Evolutionary conservation across 2,329 filamentous ascomycete species (phyloP).

Genomic region (Microdochium nivale): DNA sequence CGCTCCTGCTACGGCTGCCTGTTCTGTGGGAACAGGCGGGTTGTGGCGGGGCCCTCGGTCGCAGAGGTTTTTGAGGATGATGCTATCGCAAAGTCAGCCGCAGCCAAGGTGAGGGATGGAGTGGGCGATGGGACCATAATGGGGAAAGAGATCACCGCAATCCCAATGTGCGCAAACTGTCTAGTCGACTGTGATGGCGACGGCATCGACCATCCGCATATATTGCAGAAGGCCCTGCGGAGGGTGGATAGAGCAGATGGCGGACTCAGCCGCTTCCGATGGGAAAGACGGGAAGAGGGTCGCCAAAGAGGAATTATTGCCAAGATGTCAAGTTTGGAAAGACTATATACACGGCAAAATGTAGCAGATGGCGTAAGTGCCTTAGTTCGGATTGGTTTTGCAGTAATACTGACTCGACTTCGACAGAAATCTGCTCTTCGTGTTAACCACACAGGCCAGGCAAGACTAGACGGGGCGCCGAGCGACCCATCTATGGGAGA

Average conservation of each 20-base stretch:
- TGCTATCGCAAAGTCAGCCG: constrained; percentile 18
- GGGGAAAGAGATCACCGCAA: constrained; percentile 31
- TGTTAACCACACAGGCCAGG: background rate
- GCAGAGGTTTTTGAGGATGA: constrained; percentile 21
- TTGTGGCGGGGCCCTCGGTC: constrained; percentile 25
- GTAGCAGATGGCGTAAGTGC: background rate
- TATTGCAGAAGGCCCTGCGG: constrained; percentile 32
- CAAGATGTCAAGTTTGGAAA: background rate
- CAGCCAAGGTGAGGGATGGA: constrained; percentile 33
- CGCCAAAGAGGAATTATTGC: no score
- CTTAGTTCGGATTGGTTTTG: constrained; percentile 3
- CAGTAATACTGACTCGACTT: background rate
- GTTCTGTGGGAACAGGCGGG: constrained; percentile 34
- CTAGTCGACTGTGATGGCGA: constrained; percentile 29
- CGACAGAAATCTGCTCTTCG: background rate
- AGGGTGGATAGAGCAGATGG: constrained; percentile 35
- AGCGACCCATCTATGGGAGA: constrained; percentile 3
- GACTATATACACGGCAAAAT: background rate
- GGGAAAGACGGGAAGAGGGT: constrained; percentile 19
- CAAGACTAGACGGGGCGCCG: background rate
- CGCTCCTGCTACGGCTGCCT: constrained; percentile 46
- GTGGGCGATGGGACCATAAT: constrained; percentile 17
- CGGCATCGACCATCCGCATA: constrained; percentile 14
- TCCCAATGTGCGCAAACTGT: constrained; percentile 43
- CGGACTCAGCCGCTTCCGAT: constrained; percentile 34